Base-by-base conservation (phyloP, 2,329 filamentous ascomycete genomes). In the Exophiala spinifera region DNA sequence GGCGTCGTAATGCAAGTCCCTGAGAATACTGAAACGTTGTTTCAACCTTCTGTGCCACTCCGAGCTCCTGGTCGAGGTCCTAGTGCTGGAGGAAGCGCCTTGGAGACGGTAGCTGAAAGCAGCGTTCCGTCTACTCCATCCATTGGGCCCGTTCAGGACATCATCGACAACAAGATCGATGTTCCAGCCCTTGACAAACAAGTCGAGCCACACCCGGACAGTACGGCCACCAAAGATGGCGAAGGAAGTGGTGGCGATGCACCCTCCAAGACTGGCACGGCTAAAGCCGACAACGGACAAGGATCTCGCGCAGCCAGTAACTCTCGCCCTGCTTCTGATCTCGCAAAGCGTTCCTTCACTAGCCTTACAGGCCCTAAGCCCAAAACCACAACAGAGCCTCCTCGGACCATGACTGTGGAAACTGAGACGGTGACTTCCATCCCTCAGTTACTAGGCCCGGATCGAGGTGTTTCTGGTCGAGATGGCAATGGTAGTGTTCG, bases 361-460 rank as follows among this genome's bases (percentile, higher is more conserved):
- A 86, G 85, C 57, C 80, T 88, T 37, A 76, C 76, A 48, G 73
- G 74, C 51, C 74, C 78, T 52, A 89, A 91, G 67, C 78, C 82
- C 31, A 89, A 91, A 68, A 76, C 82, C 23, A 69, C 79, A 48
- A 89, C 95, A 67, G 85, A 84, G n/a, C 87, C 88, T 33, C 81
- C 86, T 53, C 85, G 87, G 67, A 94, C 89, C 65, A 96, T 99
- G 91, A 97, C 90, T 8, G 92, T 97, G 13, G 94, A 99, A 74
- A 96, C 94, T 0, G 94, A 99, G 72, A 95, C 91, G 0, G 94
- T 99, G 34, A 87, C 84, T 40, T 95, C 91, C 2, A 88, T 96
- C 51, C 90, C 91, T 10, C 91, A 95, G 66, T 82, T 91, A 23
- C 82, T 82, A 34, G 78, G 72, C 21, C 71, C 76, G 33, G 83